Evolutionary conservation across 495 filamentous ascomycete genomes (phyloP).

Genomic region (Talaromyces nanjingensis): DNA sequence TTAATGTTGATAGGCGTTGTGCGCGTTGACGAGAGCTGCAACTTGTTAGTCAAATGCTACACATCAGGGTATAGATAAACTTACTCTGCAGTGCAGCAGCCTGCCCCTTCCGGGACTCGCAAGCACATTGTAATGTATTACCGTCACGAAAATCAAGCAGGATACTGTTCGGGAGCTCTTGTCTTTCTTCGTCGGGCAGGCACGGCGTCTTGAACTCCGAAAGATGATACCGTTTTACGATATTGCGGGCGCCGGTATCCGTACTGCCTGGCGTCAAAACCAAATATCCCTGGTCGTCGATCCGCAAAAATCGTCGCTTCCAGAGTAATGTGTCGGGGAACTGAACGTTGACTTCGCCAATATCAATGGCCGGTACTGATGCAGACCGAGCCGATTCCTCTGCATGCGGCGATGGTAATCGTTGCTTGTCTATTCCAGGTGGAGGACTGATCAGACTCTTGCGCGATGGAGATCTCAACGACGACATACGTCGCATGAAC

Average conservation of each 20-base stretch:
- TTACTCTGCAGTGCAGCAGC: constrained; percentile 58
- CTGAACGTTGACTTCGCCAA: constrained; percentile 89
- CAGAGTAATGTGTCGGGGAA: constrained; percentile 89
- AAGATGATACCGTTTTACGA: constrained; percentile 71
- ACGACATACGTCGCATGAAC: constrained; percentile 75
- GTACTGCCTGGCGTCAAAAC: constrained; percentile 55
- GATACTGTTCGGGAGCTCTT: constrained; percentile 84
- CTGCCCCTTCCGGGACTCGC: constrained; percentile 71
- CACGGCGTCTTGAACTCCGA: constrained; percentile 72
- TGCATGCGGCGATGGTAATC: constrained; percentile 45
- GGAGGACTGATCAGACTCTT: constrained; percentile 48
- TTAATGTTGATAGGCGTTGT: constrained; percentile 15
- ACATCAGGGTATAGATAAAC: constrained; percentile 17
- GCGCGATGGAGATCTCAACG: constrained; percentile 52
- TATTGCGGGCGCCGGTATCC: constrained; percentile 40
- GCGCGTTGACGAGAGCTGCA: constrained; percentile 16
- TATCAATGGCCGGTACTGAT: constrained; percentile 45
- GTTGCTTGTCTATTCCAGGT: constrained; percentile 27
- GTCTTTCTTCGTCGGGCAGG: constrained; percentile 76
- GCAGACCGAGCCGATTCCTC: constrained; percentile 37
- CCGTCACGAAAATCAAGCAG: constrained; percentile 77
- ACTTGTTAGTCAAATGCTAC: constrained; percentile 9
- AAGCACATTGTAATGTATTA: constrained; percentile 78
- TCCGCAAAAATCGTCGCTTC: constrained; percentile 77
- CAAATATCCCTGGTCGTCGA: constrained; percentile 71